Evolutionary conservation across 805 yeast species (phyloP).

Genomic region (Metschnikowia sp.): DNA sequence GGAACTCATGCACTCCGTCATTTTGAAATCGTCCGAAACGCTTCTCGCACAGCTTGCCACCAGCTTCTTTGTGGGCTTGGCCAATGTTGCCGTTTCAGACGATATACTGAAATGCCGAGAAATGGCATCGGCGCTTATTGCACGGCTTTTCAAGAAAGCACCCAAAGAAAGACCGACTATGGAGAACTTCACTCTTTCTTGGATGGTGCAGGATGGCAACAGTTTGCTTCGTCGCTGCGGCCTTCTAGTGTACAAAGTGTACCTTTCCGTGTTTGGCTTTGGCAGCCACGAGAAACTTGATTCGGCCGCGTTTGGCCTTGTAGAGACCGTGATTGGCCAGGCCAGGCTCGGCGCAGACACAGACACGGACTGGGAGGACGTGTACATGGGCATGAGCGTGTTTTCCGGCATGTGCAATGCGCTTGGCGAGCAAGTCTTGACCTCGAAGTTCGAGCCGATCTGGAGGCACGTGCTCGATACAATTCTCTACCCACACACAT

Average conservation of each 20-base stretch:
- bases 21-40: constrained; percentile 61
- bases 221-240: constrained; percentile 65
- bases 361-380: constrained; percentile 69
- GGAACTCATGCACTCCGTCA: constrained; percentile 74
- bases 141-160: constrained; percentile 51
- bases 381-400: constrained; percentile 62
- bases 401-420: constrained; percentile 42
- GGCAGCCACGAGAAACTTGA: constrained; percentile 41
- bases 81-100: constrained; percentile 75
- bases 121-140: constrained; percentile 66
- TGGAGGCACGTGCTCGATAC: constrained; percentile 55
- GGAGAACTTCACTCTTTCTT: constrained; percentile 47
- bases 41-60: constrained; percentile 59
- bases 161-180: constrained; percentile 27
- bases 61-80: constrained; percentile 79
- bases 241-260: constrained; percentile 66
- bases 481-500: constrained; percentile 81
- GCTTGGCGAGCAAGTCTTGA: constrained; percentile 29
- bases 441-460: constrained; percentile 27
- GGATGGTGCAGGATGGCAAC: constrained; percentile 61
- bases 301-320: constrained; percentile 25
- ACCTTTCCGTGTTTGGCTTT: constrained; percentile 45
- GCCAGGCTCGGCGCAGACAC: constrained; percentile 30
- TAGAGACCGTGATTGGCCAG: constrained; percentile 23
- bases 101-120: constrained; percentile 77